Base-by-base conservation (phyloP, 2,329 filamentous ascomycete species). In the Cytospora schulzeri region DNA sequence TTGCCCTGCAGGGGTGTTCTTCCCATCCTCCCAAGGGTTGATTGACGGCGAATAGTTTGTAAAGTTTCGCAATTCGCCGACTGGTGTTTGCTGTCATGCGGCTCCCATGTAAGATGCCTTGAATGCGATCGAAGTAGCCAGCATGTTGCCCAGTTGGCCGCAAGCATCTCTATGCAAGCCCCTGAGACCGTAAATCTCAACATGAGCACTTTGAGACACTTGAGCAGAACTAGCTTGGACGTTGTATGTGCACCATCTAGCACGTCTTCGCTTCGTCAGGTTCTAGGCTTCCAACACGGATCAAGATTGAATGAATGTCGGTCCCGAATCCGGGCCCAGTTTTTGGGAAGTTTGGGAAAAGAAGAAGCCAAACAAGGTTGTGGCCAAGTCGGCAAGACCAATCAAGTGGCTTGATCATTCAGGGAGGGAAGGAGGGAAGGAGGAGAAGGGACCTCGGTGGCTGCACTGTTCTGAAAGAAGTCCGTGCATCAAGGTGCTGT, bases 91-190 rank as follows among this genome's bases (percentile, higher is more conserved):
- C 50, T 60, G 62, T 60, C 62, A 56, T 51, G 56, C 60, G 62
- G 50, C 56, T 51, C 24, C 50, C 19, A 33, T 48, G 51, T 38
- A 26, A 62, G 31, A 33, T 35, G 22, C 22, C 55, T 14, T 19
- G 54, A 31, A n/a, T n/a, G n/a, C 29, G 29, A 22, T 33, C 33
- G 33, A 35, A 12, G 33, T 12, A 35, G 33, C 33, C 33, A 12
- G 33, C 33, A 33, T 12, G 22, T 33, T 24, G 54, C 33, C 54
- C 17, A 29, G 2, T 24, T 17, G 29, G 45, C 14, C 45, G 28
- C n/a, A 59, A 51, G 57, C 41, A 31, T 59, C 24, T 24, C 11
- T n/a, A 59, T 59, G 57, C 57, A n/a, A 60, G 45, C 57, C 57
- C 57, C 57, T 60, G 57, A 38, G 29, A 14, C 38, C 38, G 38